A percentile compares a stretch with the other conserved stretches of the same genome.
phyloP scores from a whole-genome alignment of 2,329 filamentous ascomycete species.

The Monosporascus ibericus region DNA sequence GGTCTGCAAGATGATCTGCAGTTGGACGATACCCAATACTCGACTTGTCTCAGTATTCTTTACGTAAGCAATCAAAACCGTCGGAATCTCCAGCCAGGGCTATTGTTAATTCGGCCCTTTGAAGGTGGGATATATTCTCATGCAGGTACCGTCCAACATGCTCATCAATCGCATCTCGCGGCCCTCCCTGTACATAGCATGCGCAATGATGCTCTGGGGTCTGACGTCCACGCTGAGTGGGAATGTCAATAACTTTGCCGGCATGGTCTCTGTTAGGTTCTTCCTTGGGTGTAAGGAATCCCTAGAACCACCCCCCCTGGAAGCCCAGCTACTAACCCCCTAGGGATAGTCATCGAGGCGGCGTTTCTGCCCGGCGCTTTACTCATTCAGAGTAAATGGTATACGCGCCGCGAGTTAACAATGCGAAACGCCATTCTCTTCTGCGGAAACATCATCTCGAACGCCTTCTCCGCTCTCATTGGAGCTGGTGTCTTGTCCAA shows the following conservation, averaged over 20 bases:
- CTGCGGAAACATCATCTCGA: constrained; percentile 54
- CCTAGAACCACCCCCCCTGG: too few relatives aligned
- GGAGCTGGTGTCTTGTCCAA: constrained; percentile 53
- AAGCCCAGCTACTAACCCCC: too few relatives aligned
- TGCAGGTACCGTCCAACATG: constrained; percentile 57
- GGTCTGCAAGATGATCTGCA: constrained; percentile 55
- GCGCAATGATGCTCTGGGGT: constrained; percentile 54
- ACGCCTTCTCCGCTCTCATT: constrained; percentile 53
- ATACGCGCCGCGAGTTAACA: constrained; percentile 54
- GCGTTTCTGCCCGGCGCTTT: constrained; percentile 60
- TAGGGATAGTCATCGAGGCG: constrained; percentile 44
- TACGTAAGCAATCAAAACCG: constrained; percentile 34
- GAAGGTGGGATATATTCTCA: constrained; percentile 52
- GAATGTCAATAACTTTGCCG: constrained; percentile 43
- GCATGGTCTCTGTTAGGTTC: constrained; percentile 51
- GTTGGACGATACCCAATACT: constrained; percentile 53
- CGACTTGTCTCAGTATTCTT: constrained; percentile 57
- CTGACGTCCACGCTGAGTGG: constrained; percentile 53
- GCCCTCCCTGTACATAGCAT: constrained; percentile 45
- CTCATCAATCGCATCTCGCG: constrained; percentile 48
- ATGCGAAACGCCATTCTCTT: constrained; percentile 52
- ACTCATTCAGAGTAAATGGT: constrained; percentile 60
- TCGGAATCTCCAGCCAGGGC: too few relatives aligned
- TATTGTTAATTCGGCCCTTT: background rate
- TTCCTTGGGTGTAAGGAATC: constrained; percentile 41